phyloP scores from a whole-genome alignment of 2,329 filamentous ascomycete genomes.

The Orbilia javanica region DNA sequence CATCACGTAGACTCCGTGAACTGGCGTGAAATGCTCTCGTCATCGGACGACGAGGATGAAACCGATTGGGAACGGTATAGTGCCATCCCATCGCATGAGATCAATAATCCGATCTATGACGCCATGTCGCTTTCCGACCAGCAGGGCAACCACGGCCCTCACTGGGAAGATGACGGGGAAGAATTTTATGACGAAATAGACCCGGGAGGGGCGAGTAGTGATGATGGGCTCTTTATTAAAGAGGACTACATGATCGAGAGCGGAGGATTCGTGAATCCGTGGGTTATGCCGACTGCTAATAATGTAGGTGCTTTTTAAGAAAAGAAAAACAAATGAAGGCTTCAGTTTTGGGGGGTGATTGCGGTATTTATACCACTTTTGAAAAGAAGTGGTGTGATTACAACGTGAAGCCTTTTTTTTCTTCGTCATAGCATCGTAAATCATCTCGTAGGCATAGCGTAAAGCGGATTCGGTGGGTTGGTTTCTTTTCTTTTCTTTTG shows the following conservation, averaged over 20 bases:
- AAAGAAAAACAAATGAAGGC: too few species aligned
- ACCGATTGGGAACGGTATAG: conserved; percentile 54
- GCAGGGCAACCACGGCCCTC: conserved; percentile 8
- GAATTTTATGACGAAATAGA: conserved; percentile 53
- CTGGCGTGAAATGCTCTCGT: conserved; percentile 57
- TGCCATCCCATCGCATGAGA: conserved; percentile 52
- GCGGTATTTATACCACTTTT: neutral
- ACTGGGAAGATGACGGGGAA: conserved; percentile 36
- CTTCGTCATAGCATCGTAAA: neutral
- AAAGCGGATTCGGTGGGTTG: conserved; percentile 9
- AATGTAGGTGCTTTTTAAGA: conserved; percentile 39
- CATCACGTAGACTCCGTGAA: conserved; percentile 32
- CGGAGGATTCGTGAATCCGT: conserved; percentile 54
- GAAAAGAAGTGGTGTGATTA: conserved; percentile 19
- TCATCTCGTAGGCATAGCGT: conserved; percentile 6
- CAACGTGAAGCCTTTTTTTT: conserved; percentile 18
- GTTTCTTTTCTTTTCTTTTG: neutral
- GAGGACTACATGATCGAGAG: conserved; percentile 55
- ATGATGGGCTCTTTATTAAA: conserved; percentile 35
- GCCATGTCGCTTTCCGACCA: conserved; percentile 42
- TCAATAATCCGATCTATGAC: conserved; percentile 50
- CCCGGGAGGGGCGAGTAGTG: conserved; percentile 29
- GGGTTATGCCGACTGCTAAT: conserved; percentile 53
- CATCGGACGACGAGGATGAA: conserved; percentile 35
- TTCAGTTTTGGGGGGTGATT: neutral